Percentiles rank a stretch among this genome's conserved stretches.
phyloP scores from a whole-genome alignment of 2,329 filamentous ascomycete genomes.

The Emergomyces pasteurianus region DNA sequence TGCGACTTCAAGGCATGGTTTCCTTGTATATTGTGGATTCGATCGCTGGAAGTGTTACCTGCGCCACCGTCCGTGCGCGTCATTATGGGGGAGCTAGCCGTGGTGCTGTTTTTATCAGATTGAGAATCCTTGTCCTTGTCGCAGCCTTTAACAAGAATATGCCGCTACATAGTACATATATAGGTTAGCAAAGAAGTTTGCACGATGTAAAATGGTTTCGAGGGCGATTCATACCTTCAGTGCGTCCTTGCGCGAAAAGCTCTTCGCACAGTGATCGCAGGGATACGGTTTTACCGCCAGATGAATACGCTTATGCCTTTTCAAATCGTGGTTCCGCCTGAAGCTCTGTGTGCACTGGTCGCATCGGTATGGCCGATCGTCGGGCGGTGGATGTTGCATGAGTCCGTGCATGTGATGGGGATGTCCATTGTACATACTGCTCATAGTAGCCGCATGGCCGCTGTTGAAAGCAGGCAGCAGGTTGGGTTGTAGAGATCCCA shows the following conservation, averaged over 20 bases:
- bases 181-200: constrained; percentile 10
- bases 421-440: constrained; percentile 49
- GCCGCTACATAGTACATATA: constrained; percentile 37
- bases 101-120: not conserved
- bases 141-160: constrained; percentile 54
- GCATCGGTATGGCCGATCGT: constrained; percentile 88
- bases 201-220: not conserved
- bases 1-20: not conserved
- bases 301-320: constrained; percentile 91
- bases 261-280: constrained; percentile 85
- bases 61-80: not conserved
- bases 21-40: not conserved
- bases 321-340: constrained; percentile 91
- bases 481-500: constrained; percentile 46
- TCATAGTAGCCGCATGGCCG: constrained; percentile 45
- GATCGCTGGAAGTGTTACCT: not conserved
- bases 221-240: constrained; percentile 59
- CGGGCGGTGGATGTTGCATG: constrained; percentile 42
- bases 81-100: not conserved
- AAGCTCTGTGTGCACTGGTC: constrained; percentile 88
- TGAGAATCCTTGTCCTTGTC: constrained; percentile 26
- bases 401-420: constrained; percentile 39
- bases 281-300: constrained; percentile 92
- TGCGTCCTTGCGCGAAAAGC: constrained; percentile 91
- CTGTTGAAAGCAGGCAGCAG: constrained; percentile 50